Base-by-base conservation (phyloP, 1,139 yeast genomes). In the Saccharomyces hybrid region DNA sequence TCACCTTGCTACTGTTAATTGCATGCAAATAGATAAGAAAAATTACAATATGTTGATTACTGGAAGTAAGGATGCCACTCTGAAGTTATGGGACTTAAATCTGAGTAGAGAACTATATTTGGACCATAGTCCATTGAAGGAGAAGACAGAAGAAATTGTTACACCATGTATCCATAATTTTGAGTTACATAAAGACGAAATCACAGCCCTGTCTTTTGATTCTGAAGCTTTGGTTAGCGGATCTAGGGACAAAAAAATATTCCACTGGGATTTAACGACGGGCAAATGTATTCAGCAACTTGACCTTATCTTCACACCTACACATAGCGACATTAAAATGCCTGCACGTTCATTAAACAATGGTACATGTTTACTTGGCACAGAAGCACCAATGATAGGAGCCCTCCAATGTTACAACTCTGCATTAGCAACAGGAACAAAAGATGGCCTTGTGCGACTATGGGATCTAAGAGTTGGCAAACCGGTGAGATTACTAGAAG, bases 201-300 rank as follows among this genome's bases (percentile, higher is more conserved):
- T 85, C 48, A 81, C 86, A 0, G 84, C 88, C 0, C 64, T 85
- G 50, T 78, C 83, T 61, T 78, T 80, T 49, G 76, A 75, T 47
- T 90, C 88, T 58, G 78, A 78, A 46, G 71, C 75, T 49, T 82
- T 89, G 41, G 67, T 93, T 6, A 84, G 95, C 44, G 98, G 97
- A 0, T 81, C 93, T 5, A 93, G 97, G 96, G 99, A 93, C 72
- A 85, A 83, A 67, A 74, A 80, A 4, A 78, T 87, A 2, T 73
- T 83, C 25, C 81, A 86, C 61, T 91, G 97, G 97, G 99, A 93
- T 70, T 74, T 93, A 56, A 80, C 86, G 59, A 80, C 86, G 0
- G 97, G 97, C 1, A 74, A 76, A 49, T 72, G 79, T 27, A 65
- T 76, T 2, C 64, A 70, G 50, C 62, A 64, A 3, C 59, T 69